These are phyloP conservation scores for Coemansia guatemalensis DNA, from an alignment of 192 early-diverging fungal species.

Conservation along the genomic window DNA sequence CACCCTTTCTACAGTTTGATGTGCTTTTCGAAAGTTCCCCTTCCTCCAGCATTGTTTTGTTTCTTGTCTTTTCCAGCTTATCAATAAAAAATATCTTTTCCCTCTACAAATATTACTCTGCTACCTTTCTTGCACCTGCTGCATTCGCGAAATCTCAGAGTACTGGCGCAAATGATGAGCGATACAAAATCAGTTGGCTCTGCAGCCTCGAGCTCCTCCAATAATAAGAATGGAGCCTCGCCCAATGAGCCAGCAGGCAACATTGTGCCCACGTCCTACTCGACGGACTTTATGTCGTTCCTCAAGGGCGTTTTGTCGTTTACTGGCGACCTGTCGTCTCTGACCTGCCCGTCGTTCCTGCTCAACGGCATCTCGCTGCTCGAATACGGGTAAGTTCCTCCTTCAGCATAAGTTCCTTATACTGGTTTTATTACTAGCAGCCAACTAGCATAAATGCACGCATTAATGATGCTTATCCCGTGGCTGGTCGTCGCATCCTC, in stretches of 20 bases:
- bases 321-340: conserved; percentile 76
- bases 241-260: conserved; percentile 36
- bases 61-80: no score
- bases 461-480: no score
- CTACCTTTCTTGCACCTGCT: neutral
- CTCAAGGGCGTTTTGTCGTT: conserved; percentile 70
- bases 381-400: conserved; percentile 64
- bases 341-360: conserved; percentile 80
- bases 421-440: no score
- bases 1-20: no score
- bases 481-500: neutral
- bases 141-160: neutral
- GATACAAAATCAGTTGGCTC: conserved; percentile 42
- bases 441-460: no score
- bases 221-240: conserved; percentile 10
- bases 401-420: conserved; percentile 17
- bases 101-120: neutral
- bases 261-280: conserved; percentile 61
- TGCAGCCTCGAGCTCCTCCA: conserved; percentile 16
- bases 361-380: conserved; percentile 74
- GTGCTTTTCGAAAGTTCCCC: no score
- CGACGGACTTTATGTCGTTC: conserved; percentile 65
- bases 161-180: conserved; percentile 27
- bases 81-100: no score
- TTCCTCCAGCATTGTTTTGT: no score